phyloP scores from a whole-genome alignment of 75 land plant species.

The Azolla pinnata region DNA sequence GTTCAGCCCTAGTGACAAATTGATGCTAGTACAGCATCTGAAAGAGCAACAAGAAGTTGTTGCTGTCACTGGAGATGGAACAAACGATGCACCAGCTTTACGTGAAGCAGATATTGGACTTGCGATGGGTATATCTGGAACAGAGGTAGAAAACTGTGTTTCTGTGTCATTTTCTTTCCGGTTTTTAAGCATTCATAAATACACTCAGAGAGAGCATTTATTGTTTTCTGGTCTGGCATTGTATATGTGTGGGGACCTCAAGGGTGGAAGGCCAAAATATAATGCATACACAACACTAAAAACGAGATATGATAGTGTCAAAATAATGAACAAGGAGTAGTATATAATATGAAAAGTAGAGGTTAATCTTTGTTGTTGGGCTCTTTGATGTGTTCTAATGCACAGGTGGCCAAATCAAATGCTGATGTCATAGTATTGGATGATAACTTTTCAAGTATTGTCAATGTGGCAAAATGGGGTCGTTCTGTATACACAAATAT shows the following conservation, averaged over 20 bases:
- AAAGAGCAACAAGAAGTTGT: slow-evolving; percentile 21
- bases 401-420: slow-evolving; percentile 82
- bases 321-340: no score
- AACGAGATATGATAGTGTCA: no score
- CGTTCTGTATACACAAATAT: slow-evolving; percentile 80
- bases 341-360: no score
- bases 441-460: slow-evolving; percentile 72
- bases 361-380: no score
- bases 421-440: slow-evolving; percentile 82
- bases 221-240: no score
- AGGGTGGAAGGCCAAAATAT: no score
- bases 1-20: slow-evolving; percentile 23
- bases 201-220: no score
- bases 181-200: no score
- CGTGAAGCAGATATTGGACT: slow-evolving; percentile 70
- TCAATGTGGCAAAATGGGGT: slow-evolving; percentile 79
- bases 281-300: no score
- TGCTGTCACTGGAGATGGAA: slow-evolving; percentile 35
- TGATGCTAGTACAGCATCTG: slow-evolving; percentile 17
- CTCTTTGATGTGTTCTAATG: background rate
- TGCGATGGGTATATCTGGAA: slow-evolving; percentile 87
- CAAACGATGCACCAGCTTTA: slow-evolving; percentile 32
- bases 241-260: no score
- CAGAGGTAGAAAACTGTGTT: slow-evolving; percentile 60
- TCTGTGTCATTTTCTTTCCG: no score